Conservation (phyloP, 2,329 filamentous ascomycete genomes). For the Sporothrix pseudoabietina region DNA sequence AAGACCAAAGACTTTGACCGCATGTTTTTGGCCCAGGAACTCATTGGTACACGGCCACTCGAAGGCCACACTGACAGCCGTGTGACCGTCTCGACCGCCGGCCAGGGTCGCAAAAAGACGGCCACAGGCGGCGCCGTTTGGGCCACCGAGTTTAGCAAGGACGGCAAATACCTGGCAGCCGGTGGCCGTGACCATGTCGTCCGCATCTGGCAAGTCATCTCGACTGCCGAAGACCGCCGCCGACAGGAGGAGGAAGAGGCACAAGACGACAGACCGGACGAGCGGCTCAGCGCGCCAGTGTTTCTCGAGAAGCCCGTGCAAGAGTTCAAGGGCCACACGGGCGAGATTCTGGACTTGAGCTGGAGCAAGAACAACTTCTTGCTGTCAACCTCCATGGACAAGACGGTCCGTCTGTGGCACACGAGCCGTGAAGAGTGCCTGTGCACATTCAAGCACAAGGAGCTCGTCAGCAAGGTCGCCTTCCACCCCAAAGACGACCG, state of each 20-base stretch:
- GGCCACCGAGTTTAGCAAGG: slow-evolving; percentile 89
- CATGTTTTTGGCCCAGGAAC: slow-evolving; percentile 88
- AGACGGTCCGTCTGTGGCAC: slow-evolving; percentile 94
- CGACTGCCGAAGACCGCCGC: slow-evolving; percentile 75
- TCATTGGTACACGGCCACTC: slow-evolving; percentile 61
- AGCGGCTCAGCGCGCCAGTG: slow-evolving; percentile 82
- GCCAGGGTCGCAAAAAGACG: slow-evolving; percentile 47
- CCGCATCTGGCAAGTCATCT: slow-evolving; percentile 85
- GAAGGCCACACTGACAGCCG: slow-evolving; percentile 38
- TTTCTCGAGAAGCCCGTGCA: slow-evolving; percentile 77
- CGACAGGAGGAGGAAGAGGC: slow-evolving; percentile 71
- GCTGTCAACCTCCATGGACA: slow-evolving; percentile 95
- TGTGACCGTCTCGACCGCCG: slow-evolving; percentile 39
- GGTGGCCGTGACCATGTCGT: slow-evolving; percentile 86
- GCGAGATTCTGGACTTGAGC: slow-evolving; percentile 85
- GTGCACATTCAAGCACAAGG: slow-evolving; percentile 90
- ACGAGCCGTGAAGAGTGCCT: slow-evolving; percentile 81
- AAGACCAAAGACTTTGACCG: slow-evolving; percentile 79
- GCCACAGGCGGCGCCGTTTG: slow-evolving; percentile 71
- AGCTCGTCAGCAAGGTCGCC: slow-evolving; percentile 91
- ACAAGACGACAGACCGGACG: slow-evolving; percentile 50
- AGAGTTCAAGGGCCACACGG: slow-evolving; percentile 81
- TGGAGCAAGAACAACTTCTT: slow-evolving; percentile 99
- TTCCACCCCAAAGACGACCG: slow-evolving; percentile 95
- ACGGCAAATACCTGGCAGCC: slow-evolving; percentile 88